These are phyloP conservation scores for Mycena amicta DNA, from an alignment of 768 basidiomycete genomes.

Conservation along the genomic window DNA sequence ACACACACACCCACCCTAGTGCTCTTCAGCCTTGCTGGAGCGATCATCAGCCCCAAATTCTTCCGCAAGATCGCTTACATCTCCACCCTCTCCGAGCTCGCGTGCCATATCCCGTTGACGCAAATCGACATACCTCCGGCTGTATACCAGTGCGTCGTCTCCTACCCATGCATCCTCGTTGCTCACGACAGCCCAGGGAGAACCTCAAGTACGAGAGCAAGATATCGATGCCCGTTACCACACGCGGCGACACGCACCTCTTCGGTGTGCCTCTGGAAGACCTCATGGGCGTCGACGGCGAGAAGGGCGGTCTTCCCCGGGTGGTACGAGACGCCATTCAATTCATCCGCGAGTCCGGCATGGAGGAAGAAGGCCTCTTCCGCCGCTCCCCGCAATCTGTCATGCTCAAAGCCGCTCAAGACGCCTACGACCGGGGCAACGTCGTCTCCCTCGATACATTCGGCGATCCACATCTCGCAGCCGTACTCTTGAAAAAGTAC, in stretches of 20 bases:
- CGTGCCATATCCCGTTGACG: conserved; percentile 75
- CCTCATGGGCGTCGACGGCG: conserved; percentile 81
- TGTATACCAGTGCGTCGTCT: conserved; percentile 72
- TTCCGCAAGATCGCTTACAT: conserved; percentile 83
- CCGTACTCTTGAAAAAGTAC: conserved; percentile 86
- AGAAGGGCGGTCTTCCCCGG: conserved; percentile 80
- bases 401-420: conserved; percentile 71
- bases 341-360: conserved; percentile 67
- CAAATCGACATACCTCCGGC: conserved; percentile 86
- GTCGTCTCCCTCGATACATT: conserved; percentile 79
- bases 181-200: conserved; percentile 50
- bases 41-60: conserved; percentile 90
- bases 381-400: conserved; percentile 77
- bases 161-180: neutral
- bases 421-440: conserved; percentile 87
- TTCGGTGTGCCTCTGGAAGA: conserved; percentile 85
- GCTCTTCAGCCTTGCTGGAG: conserved; percentile 86
- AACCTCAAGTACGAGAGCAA: conserved; percentile 74
- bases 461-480: conserved; percentile 77
- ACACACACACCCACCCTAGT: conserved; percentile 45
- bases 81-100: conserved; percentile 76
- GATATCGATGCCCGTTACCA: conserved; percentile 66
- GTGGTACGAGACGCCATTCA: conserved; percentile 77
- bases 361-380: conserved; percentile 81
- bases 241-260: conserved; percentile 51